Percentiles rank a stretch among this genome's conserved stretches.
These are phyloP conservation scores for Candida multigemmis DNA, from an alignment of 805 yeast genomes.

Conservation along the genomic window DNA sequence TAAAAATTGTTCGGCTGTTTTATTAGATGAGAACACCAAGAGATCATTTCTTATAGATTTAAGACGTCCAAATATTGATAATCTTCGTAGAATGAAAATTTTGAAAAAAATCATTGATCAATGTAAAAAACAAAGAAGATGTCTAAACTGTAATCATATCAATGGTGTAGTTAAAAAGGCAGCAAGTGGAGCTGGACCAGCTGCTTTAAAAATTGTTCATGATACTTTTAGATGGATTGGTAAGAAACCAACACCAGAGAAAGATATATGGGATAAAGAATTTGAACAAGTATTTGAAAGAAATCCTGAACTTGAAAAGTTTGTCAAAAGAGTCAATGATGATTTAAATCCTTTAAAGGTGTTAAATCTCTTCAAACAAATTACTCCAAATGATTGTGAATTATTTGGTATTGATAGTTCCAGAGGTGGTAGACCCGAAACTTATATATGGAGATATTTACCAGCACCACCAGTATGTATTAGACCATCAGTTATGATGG, in stretches of 20 bases:
- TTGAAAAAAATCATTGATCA: slow-evolving; percentile 79
- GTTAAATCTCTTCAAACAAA: slow-evolving; percentile 76
- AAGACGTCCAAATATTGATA: slow-evolving; percentile 82
- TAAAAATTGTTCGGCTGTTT: slow-evolving; percentile 73
- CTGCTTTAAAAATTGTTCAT: slow-evolving; percentile 90
- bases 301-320: slow-evolving; percentile 84
- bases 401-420: slow-evolving; percentile 83
- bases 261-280: slow-evolving; percentile 78
- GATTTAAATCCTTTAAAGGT: slow-evolving; percentile 92
- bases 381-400: slow-evolving; percentile 83
- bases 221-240: slow-evolving; percentile 96
- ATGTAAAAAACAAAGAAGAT: slow-evolving; percentile 90
- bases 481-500: slow-evolving; percentile 93
- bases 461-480: slow-evolving; percentile 99
- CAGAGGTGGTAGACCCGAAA: slow-evolving; percentile 88
- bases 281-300: slow-evolving; percentile 64
- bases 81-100: slow-evolving; percentile 83
- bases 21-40: slow-evolving; percentile 66
- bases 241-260: slow-evolving; percentile 79
- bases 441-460: slow-evolving; percentile 91
- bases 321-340: slow-evolving; percentile 79
- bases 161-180: slow-evolving; percentile 98
- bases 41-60: slow-evolving; percentile 67
- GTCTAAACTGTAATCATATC: slow-evolving; percentile 76
- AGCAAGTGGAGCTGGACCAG: slow-evolving; percentile 83